phyloP scores from a whole-genome alignment of 345 rosid species.

The Conringia planisiliqua region DNA sequence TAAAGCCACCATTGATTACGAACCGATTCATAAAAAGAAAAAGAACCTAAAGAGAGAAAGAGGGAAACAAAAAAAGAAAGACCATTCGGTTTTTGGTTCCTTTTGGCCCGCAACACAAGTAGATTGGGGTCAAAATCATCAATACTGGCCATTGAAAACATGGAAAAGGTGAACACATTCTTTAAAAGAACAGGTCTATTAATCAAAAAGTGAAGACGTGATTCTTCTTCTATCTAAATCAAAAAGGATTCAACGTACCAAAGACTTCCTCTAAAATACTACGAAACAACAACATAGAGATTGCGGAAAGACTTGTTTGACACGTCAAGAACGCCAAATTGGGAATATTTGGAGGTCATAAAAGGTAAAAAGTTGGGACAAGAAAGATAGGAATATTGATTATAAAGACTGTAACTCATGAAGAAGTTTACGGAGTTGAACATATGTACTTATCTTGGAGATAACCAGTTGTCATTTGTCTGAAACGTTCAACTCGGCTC shows the following conservation, averaged over 20 bases:
- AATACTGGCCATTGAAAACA: constrained; percentile 6
- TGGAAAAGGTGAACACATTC: not conserved
- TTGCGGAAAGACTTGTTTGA: not conserved
- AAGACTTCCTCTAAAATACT: constrained; percentile 2
- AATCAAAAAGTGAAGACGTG: not conserved
- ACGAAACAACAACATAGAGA: constrained; percentile 1
- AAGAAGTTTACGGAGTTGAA: not conserved
- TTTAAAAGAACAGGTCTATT: not conserved
- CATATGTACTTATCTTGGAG: constrained; percentile 1
- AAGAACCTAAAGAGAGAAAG: not conserved
- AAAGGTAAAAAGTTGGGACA: not conserved
- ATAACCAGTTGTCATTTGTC: not conserved
- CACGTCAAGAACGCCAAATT: not conserved
- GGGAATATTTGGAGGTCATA: not conserved
- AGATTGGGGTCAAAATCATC: not conserved
- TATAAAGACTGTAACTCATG: not conserved
- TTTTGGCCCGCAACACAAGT: not conserved
- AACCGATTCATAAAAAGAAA: not conserved
- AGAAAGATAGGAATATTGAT: not conserved
- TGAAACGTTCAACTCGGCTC: constrained; percentile 4
- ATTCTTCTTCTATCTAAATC: not conserved
- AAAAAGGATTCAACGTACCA: not conserved
- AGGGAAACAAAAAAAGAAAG: not conserved
- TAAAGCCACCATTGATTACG: not conserved
- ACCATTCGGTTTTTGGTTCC: not conserved